A percentile compares a stretch with the other conserved stretches of the same genome.
Evolutionary conservation across 2,329 filamentous ascomycete species (phyloP).

Genomic region (Cryphonectria radicalis): DNA sequence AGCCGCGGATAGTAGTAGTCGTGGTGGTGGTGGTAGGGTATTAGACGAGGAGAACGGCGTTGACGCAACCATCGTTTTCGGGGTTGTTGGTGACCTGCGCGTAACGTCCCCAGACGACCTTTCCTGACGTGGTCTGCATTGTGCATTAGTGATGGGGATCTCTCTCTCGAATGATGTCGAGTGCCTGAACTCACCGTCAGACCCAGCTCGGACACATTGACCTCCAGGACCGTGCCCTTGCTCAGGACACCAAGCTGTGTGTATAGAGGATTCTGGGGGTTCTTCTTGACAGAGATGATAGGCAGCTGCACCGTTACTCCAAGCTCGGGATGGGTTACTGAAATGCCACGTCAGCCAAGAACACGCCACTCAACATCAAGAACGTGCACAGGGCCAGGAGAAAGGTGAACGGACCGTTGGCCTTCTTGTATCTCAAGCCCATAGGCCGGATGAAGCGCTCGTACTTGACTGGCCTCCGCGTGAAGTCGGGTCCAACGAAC

Average conservation of each 20-base stretch:
- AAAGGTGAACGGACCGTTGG: slow-evolving; percentile 10
- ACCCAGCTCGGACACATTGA: slow-evolving; percentile 91
- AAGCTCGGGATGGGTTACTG: slow-evolving; percentile 72
- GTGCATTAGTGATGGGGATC: neutral
- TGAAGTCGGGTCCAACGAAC: slow-evolving; percentile 92
- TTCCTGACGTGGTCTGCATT: slow-evolving; percentile 74
- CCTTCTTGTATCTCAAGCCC: slow-evolving; percentile 55
- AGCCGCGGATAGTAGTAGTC: neutral
- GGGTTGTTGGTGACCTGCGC: slow-evolving; percentile 68
- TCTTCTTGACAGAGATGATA: slow-evolving; percentile 72
- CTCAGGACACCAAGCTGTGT: slow-evolving; percentile 90
- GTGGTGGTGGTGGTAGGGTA: neutral
- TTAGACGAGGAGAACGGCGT: slow-evolving; percentile 37
- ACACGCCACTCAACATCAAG: too few species aligned
- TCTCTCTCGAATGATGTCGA: too few species aligned
- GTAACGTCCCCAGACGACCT: slow-evolving; percentile 90
- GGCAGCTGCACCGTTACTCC: slow-evolving; percentile 87
- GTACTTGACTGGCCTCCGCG: slow-evolving; percentile 78
- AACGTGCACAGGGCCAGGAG: too few species aligned
- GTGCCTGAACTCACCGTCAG: slow-evolving; percentile 55
- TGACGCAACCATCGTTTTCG: slow-evolving; percentile 43
- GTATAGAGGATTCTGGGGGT: slow-evolving; percentile 84
- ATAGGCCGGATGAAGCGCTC: slow-evolving; percentile 59
- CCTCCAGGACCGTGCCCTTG: slow-evolving; percentile 80
- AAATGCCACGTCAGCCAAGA: slow-evolving; percentile 41